Base-by-base conservation (phyloP, 176 grass and related monocot genomes). In the Avena eriantha region DNA sequence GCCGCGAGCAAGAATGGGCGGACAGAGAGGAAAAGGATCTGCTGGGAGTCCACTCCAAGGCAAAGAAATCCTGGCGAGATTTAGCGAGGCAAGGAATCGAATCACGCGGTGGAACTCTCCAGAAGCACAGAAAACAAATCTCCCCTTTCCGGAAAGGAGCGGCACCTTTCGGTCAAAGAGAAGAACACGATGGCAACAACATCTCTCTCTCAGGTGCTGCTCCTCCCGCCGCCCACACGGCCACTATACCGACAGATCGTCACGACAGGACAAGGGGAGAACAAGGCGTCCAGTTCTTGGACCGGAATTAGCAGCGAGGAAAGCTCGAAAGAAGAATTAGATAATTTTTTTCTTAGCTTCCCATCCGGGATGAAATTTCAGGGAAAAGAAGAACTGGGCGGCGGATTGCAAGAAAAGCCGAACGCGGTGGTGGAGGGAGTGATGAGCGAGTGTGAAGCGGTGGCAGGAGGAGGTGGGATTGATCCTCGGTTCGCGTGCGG, bases 21-120 rank as follows among this genome's bases (percentile, higher is more conserved):
- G 53, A 13, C 45, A 73, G 65, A 60, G 50, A 90, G 81, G 89
- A 36, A 87, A 82, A 61, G 84, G 58, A 91, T 89, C 84, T 26
- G 22, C 48, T 39, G 26, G 33, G 35, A 2, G n/a, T 39, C 36
- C 36, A 39, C 36, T 0, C 36, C 57, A 45, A 50, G 56, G 26
- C 60, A 1, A 31, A 5, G 76, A 67, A 83, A 75, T 48, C 89
- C 49, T 21, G 3, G 80, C 68, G 33, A 80, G 86, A 81, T 76
- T 86, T 92, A 3, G 68, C 50, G 39, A 75, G 51, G 88, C 83
- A 88, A 89, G 78, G 93, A 88, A 92, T 94, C 78, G 73, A 92
- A 87, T 94, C 89, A 16, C 21, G 73, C 53, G 39, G 36, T 39
- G 45, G 46, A 78, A 72, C 11, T 41, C 80, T 59, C 36, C 10